phyloP scores from a whole-genome alignment of 495 filamentous ascomycete genomes.

The Glonium stellatum region DNA sequence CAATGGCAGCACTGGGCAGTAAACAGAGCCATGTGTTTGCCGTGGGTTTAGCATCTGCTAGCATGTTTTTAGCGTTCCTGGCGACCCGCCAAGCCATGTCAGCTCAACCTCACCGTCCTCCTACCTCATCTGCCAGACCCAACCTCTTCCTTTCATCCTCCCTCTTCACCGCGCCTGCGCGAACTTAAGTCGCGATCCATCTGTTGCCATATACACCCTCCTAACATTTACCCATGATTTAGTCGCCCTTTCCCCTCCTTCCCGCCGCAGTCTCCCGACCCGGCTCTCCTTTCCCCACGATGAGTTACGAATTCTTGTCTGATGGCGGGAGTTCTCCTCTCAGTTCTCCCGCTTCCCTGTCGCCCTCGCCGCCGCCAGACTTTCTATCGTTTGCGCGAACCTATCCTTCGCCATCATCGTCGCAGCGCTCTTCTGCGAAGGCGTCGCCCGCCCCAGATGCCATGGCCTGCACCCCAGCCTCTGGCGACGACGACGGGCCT shows the following conservation, averaged over 20 bases:
- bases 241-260: constrained; percentile 15
- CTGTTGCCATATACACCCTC: not conserved
- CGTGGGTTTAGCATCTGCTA: too few relatives aligned
- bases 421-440: constrained; percentile 45
- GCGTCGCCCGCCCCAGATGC: constrained; percentile 33
- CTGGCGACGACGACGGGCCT: constrained; percentile 45
- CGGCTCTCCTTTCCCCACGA: constrained; percentile 21
- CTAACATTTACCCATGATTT: constrained; percentile 11
- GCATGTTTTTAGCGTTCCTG: constrained; percentile 1
- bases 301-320: constrained; percentile 35
- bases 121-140: constrained; percentile 4
- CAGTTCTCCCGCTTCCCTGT: constrained; percentile 46
- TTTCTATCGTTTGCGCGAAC: constrained; percentile 11
- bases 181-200: constrained; percentile 3
- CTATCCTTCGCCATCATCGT: constrained; percentile 51
- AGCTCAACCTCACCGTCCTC: not conserved
- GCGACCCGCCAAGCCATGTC: not conserved
- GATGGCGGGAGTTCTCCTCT: constrained; percentile 47
- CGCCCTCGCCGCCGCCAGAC: constrained; percentile 52
- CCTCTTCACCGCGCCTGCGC: constrained; percentile 13
- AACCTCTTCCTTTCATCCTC: constrained; percentile 27
- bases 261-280: constrained; percentile 19
- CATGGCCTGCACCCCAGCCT: constrained; percentile 21
- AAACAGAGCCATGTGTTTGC: not conserved
- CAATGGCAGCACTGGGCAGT: constrained; percentile 5